A percentile compares a stretch with the other conserved stretches of the same genome.
These are phyloP conservation scores for Fusarium pseudograminearum DNA, from an alignment of 2,329 filamentous ascomycete genomes.

Conservation along the genomic window DNA sequence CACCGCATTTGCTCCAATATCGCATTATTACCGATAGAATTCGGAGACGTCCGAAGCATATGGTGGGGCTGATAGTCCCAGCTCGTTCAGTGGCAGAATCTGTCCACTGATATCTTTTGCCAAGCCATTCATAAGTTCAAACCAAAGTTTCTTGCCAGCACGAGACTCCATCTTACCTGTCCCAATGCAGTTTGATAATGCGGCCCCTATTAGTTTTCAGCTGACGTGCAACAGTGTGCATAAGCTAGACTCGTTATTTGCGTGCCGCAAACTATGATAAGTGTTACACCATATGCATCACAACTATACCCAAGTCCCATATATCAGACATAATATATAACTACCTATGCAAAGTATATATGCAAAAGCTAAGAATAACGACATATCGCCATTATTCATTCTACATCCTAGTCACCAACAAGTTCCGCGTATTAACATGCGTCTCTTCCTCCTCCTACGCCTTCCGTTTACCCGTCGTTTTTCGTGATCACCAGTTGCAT, in stretches of 20 bases:
- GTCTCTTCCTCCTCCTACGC: constrained; percentile 16
- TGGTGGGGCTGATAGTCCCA: constrained; percentile 9
- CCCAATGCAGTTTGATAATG: constrained; percentile 5
- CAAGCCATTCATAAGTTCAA: constrained; percentile 23
- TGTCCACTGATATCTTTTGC: constrained; percentile 16
- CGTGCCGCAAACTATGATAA: background rate
- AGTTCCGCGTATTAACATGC: constrained; percentile 31
- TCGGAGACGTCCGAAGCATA: constrained; percentile 29
- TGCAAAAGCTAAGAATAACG: constrained; percentile 24
- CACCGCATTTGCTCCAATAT: constrained; percentile 6
- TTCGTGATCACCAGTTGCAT: constrained; percentile 21
- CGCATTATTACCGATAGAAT: constrained; percentile 15
- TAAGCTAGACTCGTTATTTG: background rate
- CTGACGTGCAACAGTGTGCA: background rate
- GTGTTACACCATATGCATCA: background rate
- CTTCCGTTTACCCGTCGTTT: constrained; percentile 17
- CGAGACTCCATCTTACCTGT: constrained; percentile 20
- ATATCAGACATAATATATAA: constrained; percentile 26
- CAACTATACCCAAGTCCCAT: background rate
- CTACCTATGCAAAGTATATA: constrained; percentile 40
- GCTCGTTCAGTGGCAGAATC: constrained; percentile 18
- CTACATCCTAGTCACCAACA: constrained; percentile 1
- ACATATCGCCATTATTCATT: constrained; percentile 13
- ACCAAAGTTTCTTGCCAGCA: constrained; percentile 24
- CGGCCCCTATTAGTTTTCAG: background rate